Evolutionary conservation across 805 yeast species (phyloP).

Genomic region (Pichia cabralensis): DNA sequence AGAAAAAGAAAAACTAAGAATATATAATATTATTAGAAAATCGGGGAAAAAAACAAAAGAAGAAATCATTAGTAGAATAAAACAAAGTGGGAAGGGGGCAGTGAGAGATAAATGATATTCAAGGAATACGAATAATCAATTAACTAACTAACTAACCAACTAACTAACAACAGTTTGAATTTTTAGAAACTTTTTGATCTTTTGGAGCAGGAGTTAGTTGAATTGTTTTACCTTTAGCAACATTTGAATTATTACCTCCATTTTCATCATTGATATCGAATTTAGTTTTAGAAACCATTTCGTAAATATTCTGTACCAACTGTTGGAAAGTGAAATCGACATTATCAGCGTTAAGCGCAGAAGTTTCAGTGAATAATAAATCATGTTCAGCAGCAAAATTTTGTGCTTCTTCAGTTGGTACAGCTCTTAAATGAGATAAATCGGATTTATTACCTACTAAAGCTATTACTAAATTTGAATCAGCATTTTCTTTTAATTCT

Average conservation of each 20-base stretch:
- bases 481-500: conserved; percentile 85
- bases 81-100: background rate
- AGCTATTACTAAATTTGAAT: conserved; percentile 90
- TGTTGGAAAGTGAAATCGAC: conserved; percentile 93
- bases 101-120: background rate
- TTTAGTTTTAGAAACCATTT: conserved; percentile 89
- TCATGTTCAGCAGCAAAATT: conserved; percentile 89
- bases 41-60: too few relatives aligned
- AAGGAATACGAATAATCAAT: too few relatives aligned
- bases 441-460: conserved; percentile 89
- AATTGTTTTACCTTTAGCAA: conserved; percentile 78
- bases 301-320: conserved; percentile 84
- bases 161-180: conserved; percentile 57
- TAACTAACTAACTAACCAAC: too few relatives aligned
- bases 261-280: conserved; percentile 73
- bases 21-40: too few relatives aligned
- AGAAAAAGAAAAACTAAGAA: too few relatives aligned
- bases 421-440: conserved; percentile 86
- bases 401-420: conserved; percentile 95
- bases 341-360: conserved; percentile 88
- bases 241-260: conserved; percentile 22
- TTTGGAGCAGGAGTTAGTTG: conserved; percentile 89
- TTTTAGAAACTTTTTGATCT: conserved; percentile 52
- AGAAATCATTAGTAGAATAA: too few relatives aligned
- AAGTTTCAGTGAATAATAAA: conserved; percentile 88